phyloP scores from a whole-genome alignment of 805 yeast species.

The baker's yeast (Saccharomyces cerevisiae) region DNA sequence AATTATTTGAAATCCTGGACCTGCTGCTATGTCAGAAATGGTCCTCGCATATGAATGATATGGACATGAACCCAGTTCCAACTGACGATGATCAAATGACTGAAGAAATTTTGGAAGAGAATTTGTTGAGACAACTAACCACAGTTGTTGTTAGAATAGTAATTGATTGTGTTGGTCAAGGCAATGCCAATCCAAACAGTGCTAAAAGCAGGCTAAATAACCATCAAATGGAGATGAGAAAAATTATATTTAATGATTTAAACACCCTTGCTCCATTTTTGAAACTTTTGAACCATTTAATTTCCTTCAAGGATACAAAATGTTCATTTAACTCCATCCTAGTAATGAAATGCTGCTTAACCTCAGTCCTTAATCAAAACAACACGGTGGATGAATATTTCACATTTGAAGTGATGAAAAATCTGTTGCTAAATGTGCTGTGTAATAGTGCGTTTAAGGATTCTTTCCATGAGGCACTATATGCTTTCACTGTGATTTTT shows the following conservation, averaged over 20 bases:
- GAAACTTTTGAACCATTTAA: slow-evolving; percentile 63
- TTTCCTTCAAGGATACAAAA: slow-evolving; percentile 79
- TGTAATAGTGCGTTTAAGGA: slow-evolving; percentile 73
- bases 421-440: slow-evolving; percentile 58
- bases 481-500: slow-evolving; percentile 73
- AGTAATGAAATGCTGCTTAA: slow-evolving; percentile 65
- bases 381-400: slow-evolving; percentile 63
- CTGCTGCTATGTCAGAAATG: slow-evolving; percentile 66
- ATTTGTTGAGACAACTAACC: slow-evolving; percentile 82
- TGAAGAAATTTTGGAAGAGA: slow-evolving; percentile 98
- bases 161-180: slow-evolving; percentile 82
- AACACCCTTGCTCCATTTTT: slow-evolving; percentile 71
- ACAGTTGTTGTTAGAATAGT: slow-evolving; percentile 82
- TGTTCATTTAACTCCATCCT: slow-evolving; percentile 87
- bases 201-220: slow-evolving; percentile 34
- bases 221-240: slow-evolving; percentile 58
- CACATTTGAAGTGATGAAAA: slow-evolving; percentile 49
- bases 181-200: slow-evolving; percentile 38
- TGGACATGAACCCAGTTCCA: slow-evolving; percentile 41
- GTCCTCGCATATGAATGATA: slow-evolving; percentile 38
- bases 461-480: slow-evolving; percentile 87
- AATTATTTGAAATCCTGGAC: slow-evolving; percentile 64
- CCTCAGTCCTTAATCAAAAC: slow-evolving; percentile 58
- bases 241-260: slow-evolving; percentile 55
- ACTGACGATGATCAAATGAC: slow-evolving; percentile 75